phyloP scores from a whole-genome alignment of 257 asterid genomes.

The Mitragyna speciosa region DNA sequence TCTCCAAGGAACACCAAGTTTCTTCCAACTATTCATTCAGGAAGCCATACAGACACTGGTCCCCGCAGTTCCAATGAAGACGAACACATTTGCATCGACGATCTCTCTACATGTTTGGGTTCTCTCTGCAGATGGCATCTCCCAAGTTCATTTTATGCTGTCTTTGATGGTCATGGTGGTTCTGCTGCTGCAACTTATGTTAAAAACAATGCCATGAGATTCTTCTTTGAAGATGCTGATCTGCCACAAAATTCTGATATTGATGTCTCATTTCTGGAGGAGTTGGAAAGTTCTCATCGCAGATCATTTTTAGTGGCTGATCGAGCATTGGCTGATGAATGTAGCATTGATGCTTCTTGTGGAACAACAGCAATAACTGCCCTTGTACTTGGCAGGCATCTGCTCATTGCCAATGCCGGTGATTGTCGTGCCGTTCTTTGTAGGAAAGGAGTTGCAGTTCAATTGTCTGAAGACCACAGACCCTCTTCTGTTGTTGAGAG shows the following conservation, averaged over 20 bases:
- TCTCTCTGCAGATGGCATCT: constrained; percentile 58
- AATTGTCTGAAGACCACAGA: constrained; percentile 88
- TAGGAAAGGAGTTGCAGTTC: constrained; percentile 78
- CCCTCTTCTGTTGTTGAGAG: constrained; percentile 63
- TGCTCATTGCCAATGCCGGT: constrained; percentile 84
- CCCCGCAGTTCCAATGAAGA: constrained; percentile 84
- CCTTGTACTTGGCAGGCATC: constrained; percentile 65
- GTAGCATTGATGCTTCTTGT: constrained; percentile 55
- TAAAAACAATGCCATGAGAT: constrained; percentile 59
- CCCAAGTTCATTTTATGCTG: constrained; percentile 77
- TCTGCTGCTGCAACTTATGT: constrained; percentile 72
- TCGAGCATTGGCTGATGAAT: constrained; percentile 68
- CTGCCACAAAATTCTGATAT: constrained; percentile 54
- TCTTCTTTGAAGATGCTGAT: constrained; percentile 70
- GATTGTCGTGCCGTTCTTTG: constrained; percentile 94
- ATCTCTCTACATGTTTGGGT: constrained; percentile 61
- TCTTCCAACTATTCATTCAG: constrained; percentile 60
- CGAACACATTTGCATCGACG: constrained; percentile 72
- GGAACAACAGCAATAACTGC: constrained; percentile 96
- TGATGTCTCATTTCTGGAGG: constrained; percentile 59
- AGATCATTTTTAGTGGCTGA: constrained; percentile 68
- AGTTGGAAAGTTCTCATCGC: constrained; percentile 52
- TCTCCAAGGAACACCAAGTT: constrained; percentile 37
- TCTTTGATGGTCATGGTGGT: constrained; percentile 97
- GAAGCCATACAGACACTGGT: constrained; percentile 85